phyloP scores from a whole-genome alignment of 2,329 filamentous ascomycete genomes.

The Botryotinia narcissicola region DNA sequence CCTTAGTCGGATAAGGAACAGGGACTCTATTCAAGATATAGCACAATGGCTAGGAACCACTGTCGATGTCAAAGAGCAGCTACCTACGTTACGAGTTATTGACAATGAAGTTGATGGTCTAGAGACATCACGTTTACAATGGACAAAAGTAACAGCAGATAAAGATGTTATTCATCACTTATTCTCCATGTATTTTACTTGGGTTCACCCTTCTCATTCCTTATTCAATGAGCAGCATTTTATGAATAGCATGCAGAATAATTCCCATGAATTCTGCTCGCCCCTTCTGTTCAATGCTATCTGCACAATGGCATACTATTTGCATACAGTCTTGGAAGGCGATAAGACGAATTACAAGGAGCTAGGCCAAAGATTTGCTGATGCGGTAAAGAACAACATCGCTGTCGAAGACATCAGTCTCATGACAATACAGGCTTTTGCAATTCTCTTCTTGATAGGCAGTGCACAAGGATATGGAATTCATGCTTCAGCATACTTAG shows the following conservation, averaged over 20 bases:
- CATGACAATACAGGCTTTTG: neutral
- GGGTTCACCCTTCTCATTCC: neutral
- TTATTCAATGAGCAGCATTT: neutral
- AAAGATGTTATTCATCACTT: neutral
- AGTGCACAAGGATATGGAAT: neutral
- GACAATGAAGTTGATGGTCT: neutral
- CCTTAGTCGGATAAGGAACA: neutral
- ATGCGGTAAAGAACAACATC: neutral
- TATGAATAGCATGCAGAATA: neutral
- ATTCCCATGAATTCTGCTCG: neutral
- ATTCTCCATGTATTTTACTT: neutral
- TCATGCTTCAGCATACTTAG: neutral
- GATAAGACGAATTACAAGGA: neutral
- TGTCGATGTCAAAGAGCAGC: neutral
- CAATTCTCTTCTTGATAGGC: neutral
- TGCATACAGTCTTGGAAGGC: neutral
- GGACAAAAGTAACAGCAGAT: neutral
- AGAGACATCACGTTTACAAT: neutral
- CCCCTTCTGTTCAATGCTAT: neutral
- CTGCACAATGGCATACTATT: neutral
- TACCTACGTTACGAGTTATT: neutral
- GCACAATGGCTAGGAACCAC: neutral
- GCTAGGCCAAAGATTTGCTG: neutral
- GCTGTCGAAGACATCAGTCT: neutral
- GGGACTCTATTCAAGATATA: neutral